phyloP scores from a whole-genome alignment of 345 rosid species.

The Ceriops zippeliana region DNA sequence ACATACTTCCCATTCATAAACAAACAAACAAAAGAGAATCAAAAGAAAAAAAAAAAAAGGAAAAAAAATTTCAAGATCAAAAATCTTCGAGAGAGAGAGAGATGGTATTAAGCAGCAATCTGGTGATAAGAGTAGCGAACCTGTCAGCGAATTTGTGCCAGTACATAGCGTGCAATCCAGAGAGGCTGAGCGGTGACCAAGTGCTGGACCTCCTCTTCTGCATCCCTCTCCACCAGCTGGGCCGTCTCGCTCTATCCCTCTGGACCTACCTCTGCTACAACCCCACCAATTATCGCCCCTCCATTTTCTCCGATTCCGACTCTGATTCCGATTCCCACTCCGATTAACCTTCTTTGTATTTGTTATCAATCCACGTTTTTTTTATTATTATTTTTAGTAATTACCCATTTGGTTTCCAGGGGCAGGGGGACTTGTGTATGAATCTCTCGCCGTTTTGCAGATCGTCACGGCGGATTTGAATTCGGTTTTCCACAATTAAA shows the following conservation, averaged over 20 bases:
- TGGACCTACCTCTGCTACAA: constrained; percentile 62
- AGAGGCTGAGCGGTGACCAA: constrained; percentile 58
- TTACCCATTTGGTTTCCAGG: too few relatives aligned
- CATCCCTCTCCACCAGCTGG: constrained; percentile 55
- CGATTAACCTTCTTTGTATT: constrained; percentile 9
- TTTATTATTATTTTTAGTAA: too few relatives aligned
- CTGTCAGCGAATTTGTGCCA: constrained; percentile 71
- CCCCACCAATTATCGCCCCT: constrained; percentile 18
- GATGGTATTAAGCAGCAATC: constrained; percentile 73
- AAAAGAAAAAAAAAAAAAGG: background rate
- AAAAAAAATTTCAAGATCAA: background rate
- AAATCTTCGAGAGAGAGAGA: background rate
- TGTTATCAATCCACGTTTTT: too few relatives aligned
- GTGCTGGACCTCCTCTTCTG: constrained; percentile 60
- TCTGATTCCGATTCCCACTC: constrained; percentile 19
- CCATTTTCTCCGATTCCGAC: constrained; percentile 1
- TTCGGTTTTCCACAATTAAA: too few relatives aligned
- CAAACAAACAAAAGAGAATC: background rate
- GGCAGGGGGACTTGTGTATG: too few relatives aligned
- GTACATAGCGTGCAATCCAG: constrained; percentile 86
- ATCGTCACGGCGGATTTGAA: too few relatives aligned
- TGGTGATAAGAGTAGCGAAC: constrained; percentile 56
- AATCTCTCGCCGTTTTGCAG: too few relatives aligned
- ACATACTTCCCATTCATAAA: background rate
- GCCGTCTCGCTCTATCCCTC: constrained; percentile 56